phyloP scores from a whole-genome alignment of 1,284 basidiomycete species.

The Cutaneotrichosporon arboriforme region DNA sequence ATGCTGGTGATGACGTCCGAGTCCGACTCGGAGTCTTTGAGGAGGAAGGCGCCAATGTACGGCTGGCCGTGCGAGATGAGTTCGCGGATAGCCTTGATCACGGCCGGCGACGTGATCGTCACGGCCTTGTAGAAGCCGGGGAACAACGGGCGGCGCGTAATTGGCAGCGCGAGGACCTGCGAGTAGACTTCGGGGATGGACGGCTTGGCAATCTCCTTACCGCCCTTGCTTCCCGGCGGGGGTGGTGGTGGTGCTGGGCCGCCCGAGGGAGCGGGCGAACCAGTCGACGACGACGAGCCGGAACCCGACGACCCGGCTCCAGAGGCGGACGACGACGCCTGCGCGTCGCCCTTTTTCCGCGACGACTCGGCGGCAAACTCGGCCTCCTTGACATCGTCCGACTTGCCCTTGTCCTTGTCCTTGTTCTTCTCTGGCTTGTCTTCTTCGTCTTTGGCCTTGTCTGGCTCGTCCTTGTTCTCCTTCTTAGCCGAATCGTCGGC shows the following conservation, averaged over 20 bases:
- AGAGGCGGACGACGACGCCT: conserved; percentile 3
- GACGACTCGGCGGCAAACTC: conserved; percentile 1
- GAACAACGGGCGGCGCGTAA: conserved; percentile 91
- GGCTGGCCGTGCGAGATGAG: conserved; percentile 96
- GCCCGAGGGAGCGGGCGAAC: conserved; percentile 4
- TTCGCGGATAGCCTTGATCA: conserved; percentile 92
- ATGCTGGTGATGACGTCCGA: conserved; percentile 87
- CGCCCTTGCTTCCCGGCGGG: conserved; percentile 10
- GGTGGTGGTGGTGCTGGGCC: neutral
- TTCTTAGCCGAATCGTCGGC: conserved; percentile 7
- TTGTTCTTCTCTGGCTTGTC: conserved; percentile 3
- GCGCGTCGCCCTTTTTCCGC: conserved; percentile 1
- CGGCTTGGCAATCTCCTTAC: conserved; percentile 57
- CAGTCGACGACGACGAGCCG: conserved; percentile 4
- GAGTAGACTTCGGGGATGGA: conserved; percentile 84
- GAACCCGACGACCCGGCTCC: conserved; percentile 9
- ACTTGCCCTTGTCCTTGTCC: conserved; percentile 8
- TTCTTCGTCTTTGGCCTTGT: neutral
- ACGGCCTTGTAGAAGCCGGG: conserved; percentile 98
- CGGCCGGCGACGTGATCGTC: conserved; percentile 79
- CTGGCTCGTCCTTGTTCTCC: neutral
- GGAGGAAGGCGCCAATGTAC: conserved; percentile 93
- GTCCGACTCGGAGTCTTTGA: conserved; percentile 91
- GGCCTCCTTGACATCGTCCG: conserved; percentile 1
- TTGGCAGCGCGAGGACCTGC: conserved; percentile 90